Evolutionary conservation across 768 basidiomycete species (phyloP).

Genomic region (Erythrobasidium yunnanense): DNA sequence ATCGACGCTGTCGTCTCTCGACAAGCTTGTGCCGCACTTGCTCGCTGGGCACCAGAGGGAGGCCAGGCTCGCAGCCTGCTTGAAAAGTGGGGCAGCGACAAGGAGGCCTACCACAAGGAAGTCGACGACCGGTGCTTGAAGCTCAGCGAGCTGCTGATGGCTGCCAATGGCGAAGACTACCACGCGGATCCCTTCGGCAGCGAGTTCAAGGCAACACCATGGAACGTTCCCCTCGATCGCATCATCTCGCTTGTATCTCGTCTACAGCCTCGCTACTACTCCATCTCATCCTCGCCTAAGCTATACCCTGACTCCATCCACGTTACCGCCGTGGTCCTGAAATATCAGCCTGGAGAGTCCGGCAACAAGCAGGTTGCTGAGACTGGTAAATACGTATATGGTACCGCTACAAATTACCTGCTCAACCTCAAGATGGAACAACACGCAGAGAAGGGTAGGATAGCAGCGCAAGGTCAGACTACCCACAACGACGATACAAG

Average conservation of each 20-base stretch:
- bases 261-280: constrained; percentile 93
- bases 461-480: constrained; percentile 43
- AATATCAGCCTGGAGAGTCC: constrained; percentile 58
- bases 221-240: constrained; percentile 93
- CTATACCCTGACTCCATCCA: constrained; percentile 79
- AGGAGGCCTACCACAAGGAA: constrained; percentile 69
- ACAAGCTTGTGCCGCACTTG: constrained; percentile 75
- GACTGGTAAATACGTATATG: constrained; percentile 60
- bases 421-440: constrained; percentile 75
- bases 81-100: constrained; percentile 68
- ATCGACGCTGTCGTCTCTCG: constrained; percentile 89
- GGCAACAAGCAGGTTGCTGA: constrained; percentile 24
- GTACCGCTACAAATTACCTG: constrained; percentile 89
- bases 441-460: constrained; percentile 48
- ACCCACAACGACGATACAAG: constrained; percentile 49
- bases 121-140: constrained; percentile 65
- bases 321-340: constrained; percentile 87
- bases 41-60: constrained; percentile 75
- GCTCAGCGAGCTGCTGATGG: constrained; percentile 81
- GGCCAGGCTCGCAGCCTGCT: constrained; percentile 59
- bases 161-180: constrained; percentile 72
- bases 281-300: constrained; percentile 95
- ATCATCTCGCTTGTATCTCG: constrained; percentile 86
- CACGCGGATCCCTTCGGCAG: constrained; percentile 47
- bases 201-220: constrained; percentile 63